Evolutionary conservation across 495 filamentous ascomycete species (phyloP).

Genomic region (Aspergillus biplanus): DNA sequence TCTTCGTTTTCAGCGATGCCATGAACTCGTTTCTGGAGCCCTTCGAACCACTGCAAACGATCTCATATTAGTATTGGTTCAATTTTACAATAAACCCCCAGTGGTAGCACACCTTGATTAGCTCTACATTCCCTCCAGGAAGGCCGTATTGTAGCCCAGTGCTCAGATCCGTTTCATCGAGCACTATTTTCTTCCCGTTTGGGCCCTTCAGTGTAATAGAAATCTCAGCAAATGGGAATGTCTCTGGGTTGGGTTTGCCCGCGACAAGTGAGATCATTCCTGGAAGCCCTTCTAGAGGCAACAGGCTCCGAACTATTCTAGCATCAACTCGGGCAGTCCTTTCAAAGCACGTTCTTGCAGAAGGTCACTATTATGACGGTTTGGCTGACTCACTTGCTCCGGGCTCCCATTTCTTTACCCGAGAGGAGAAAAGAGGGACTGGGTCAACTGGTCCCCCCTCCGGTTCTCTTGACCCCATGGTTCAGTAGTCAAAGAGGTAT

Average conservation of each 20-base stretch:
- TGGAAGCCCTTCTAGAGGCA: conserved; percentile 8
- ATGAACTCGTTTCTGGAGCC: conserved; percentile 10
- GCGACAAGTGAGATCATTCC: conserved; percentile 14
- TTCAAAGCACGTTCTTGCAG: background rate
- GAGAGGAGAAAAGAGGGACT: background rate
- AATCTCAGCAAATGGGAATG: conserved; percentile 13
- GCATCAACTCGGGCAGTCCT: background rate
- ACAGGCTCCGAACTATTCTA: conserved; percentile 4
- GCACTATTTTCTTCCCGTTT: background rate
- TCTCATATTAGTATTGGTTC: background rate
- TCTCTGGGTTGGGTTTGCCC: conserved; percentile 14
- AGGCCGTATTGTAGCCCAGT: conserved; percentile 12
- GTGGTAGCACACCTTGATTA: conserved; percentile 8
- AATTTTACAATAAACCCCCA: background rate
- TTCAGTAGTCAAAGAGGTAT: too few relatives aligned
- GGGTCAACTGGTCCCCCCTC: background rate
- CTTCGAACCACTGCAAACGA: conserved; percentile 8
- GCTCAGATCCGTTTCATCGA: conserved; percentile 1
- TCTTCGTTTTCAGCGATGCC: conserved; percentile 3
- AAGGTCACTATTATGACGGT: too few relatives aligned
- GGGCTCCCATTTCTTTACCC: conserved; percentile 1
- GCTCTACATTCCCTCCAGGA: conserved; percentile 6
- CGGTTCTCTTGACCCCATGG: conserved; percentile 4
- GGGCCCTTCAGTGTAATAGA: background rate
- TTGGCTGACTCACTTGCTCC: conserved; percentile 6